A percentile compares a stretch with the other conserved stretches of the same genome.
These are phyloP conservation scores for Trematosphaeria pertusa DNA, from an alignment of 2,329 filamentous ascomycete genomes.

Conservation along the genomic window DNA sequence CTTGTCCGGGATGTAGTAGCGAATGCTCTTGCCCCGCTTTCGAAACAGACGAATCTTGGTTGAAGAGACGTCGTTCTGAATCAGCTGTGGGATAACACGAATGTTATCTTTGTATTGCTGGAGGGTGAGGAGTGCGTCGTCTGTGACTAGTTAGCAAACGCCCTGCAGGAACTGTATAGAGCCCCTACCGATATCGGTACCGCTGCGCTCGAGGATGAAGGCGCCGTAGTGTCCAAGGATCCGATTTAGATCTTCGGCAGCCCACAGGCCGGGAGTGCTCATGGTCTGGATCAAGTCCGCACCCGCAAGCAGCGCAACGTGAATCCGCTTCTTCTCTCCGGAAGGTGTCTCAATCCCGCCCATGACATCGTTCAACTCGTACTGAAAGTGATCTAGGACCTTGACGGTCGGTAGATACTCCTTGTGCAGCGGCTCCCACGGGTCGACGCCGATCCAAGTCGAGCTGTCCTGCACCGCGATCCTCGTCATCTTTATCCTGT, in stretches of 20 bases:
- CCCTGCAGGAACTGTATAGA: background rate
- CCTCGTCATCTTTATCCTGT: slow-evolving; percentile 85
- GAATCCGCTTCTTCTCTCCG: slow-evolving; percentile 71
- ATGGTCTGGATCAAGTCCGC: slow-evolving; percentile 60
- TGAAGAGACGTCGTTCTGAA: slow-evolving; percentile 84
- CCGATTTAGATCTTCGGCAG: slow-evolving; percentile 81
- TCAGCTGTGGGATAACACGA: slow-evolving; percentile 85
- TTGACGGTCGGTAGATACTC: slow-evolving; percentile 88
- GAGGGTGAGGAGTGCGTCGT: slow-evolving; percentile 82
- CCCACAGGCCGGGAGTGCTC: slow-evolving; percentile 73
- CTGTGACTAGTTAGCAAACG: slow-evolving; percentile 40
- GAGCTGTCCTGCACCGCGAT: slow-evolving; percentile 75
- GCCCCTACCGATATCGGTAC: slow-evolving; percentile 72
- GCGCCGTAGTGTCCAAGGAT: slow-evolving; percentile 84
- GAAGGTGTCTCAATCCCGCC: slow-evolving; percentile 75
- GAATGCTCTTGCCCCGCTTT: slow-evolving; percentile 50
- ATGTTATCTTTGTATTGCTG: slow-evolving; percentile 86
- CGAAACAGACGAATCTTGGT: slow-evolving; percentile 80
- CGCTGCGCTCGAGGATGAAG: slow-evolving; percentile 86
- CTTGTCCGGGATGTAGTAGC: slow-evolving; percentile 50
- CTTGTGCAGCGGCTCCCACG: slow-evolving; percentile 78
- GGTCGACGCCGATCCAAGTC: slow-evolving; percentile 47
- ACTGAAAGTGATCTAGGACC: slow-evolving; percentile 88
- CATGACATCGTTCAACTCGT: slow-evolving; percentile 83
- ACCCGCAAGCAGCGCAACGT: slow-evolving; percentile 83